Evolutionary conservation across 345 rosid species (phyloP).

Genomic region (Brassica carinata): DNA sequence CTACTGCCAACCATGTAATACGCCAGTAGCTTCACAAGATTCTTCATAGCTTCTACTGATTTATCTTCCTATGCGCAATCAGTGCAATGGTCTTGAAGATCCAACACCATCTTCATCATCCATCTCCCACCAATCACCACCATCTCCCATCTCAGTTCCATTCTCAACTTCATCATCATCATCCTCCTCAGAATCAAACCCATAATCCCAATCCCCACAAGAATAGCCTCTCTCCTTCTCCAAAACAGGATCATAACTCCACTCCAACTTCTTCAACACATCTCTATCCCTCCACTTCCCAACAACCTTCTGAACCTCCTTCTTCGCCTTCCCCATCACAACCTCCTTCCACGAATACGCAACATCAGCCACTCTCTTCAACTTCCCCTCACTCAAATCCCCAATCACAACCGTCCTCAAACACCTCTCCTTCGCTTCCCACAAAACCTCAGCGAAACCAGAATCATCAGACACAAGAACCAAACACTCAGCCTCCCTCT

Average conservation of each 20-base stretch:
- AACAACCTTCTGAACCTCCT: slow-evolving; percentile 68
- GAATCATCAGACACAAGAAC: slow-evolving; percentile 90
- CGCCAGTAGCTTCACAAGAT: neutral
- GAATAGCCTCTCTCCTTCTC: slow-evolving; percentile 40
- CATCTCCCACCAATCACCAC: slow-evolving; percentile 72
- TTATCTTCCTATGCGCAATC: neutral
- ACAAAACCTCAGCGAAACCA: slow-evolving; percentile 60
- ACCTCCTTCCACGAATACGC: slow-evolving; percentile 80
- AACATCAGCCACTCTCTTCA: neutral
- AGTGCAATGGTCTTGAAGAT: slow-evolving; percentile 24
- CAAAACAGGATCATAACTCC: slow-evolving; percentile 65
- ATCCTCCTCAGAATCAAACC: slow-evolving; percentile 21
- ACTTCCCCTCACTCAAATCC: slow-evolving; percentile 32
- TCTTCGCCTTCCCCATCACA: slow-evolving; percentile 82
- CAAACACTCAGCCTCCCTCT: slow-evolving; percentile 68
- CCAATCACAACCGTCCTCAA: slow-evolving; percentile 82
- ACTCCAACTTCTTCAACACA: slow-evolving; percentile 69
- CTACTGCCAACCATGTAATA: neutral
- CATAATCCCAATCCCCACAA: slow-evolving; percentile 29
- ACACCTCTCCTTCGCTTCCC: slow-evolving; percentile 76
- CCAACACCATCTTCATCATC: slow-evolving; percentile 48
- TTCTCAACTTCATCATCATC: slow-evolving; percentile 35
- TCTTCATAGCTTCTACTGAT: neutral
- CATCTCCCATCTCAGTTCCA: slow-evolving; percentile 33
- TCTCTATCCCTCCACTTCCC: slow-evolving; percentile 78